phyloP scores from a whole-genome alignment of 2,329 filamentous ascomycete species.

The Scorias spongiosa region DNA sequence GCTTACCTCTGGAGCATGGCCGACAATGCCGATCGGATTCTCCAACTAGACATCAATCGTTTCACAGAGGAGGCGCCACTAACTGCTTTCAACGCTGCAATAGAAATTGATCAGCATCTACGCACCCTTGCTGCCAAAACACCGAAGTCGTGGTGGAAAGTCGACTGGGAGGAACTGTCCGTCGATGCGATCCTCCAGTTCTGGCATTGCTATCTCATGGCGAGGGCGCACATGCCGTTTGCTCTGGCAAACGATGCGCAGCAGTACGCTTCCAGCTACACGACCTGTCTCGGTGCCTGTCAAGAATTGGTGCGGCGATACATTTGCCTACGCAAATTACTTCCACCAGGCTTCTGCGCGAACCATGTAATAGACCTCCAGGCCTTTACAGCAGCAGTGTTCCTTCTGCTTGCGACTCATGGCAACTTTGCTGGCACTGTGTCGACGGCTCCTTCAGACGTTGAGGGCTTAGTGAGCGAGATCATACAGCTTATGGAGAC shows the following conservation, averaged over 20 bases:
- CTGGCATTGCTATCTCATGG: slow-evolving; percentile 14
- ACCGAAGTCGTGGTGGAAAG: slow-evolving; percentile 10
- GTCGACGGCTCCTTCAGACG: neutral
- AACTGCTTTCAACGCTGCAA: neutral
- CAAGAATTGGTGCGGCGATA: slow-evolving; percentile 10
- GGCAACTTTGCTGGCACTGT: neutral
- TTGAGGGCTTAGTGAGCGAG: neutral
- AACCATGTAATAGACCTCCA: slow-evolving; percentile 15
- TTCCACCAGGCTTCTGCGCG: slow-evolving; percentile 15
- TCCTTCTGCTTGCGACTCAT: slow-evolving; percentile 6
- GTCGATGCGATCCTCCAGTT: slow-evolving; percentile 11
- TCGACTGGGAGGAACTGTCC: neutral
- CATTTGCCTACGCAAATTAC: slow-evolving; percentile 5
- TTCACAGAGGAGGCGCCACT: neutral
- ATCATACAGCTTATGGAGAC: neutral
- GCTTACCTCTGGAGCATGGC: slow-evolving; percentile 14
- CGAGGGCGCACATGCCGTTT: slow-evolving; percentile 12
- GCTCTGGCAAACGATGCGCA: slow-evolving; percentile 12
- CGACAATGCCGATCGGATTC: slow-evolving; percentile 6
- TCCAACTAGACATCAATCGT: neutral
- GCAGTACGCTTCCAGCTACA: slow-evolving; percentile 12
- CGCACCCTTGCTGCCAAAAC: slow-evolving; percentile 11
- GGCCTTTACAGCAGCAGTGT: slow-evolving; percentile 12
- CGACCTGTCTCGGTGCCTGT: slow-evolving; percentile 12
- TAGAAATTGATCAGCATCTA: slow-evolving; percentile 12